Percentiles rank a stretch among this genome's conserved stretches.
Conservation (phyloP, 1,284 basidiomycete species). For the Leccinum fallax region DNA sequence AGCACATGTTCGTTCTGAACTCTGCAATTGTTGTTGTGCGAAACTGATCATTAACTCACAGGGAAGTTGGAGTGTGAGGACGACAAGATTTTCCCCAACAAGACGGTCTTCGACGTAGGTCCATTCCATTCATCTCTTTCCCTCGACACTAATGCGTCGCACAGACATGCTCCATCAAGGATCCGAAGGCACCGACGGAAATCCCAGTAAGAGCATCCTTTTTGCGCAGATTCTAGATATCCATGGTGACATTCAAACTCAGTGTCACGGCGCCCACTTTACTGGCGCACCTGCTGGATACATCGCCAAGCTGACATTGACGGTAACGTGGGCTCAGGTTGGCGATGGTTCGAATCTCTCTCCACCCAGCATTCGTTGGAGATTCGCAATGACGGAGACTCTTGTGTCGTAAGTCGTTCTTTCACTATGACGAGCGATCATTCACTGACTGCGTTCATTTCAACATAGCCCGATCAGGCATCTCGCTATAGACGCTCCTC, state of each 20-base stretch:
- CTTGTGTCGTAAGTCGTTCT: constrained; percentile 1
- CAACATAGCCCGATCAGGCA: constrained; percentile 10
- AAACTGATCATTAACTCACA: not conserved
- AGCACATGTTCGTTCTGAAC: constrained; percentile 7
- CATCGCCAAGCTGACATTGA: too few species aligned
- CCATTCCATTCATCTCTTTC: not conserved
- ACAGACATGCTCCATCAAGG: not conserved
- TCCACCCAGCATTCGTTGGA: constrained; percentile 8
- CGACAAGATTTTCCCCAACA: constrained; percentile 6
- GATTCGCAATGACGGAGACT: constrained; percentile 5
- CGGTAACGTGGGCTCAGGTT: too few species aligned
- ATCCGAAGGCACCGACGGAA: not conserved
- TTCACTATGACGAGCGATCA: not conserved
- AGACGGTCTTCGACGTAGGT: constrained; percentile 8
- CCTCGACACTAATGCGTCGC: not conserved
- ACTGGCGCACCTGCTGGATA: too few species aligned
- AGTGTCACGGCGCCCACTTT: too few species aligned
- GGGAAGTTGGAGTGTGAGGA: constrained; percentile 10
- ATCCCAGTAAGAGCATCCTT: not conserved
- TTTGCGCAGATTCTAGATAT: too few species aligned
- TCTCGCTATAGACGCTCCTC: not conserved
- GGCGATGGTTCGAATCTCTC: not conserved
- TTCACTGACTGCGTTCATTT: not conserved
- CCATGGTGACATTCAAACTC: too few species aligned
- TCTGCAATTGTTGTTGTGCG: too few species aligned